Evolutionary conservation across 2,329 filamentous ascomycete genomes (phyloP).

Genomic region (Verticillium longisporum): DNA sequence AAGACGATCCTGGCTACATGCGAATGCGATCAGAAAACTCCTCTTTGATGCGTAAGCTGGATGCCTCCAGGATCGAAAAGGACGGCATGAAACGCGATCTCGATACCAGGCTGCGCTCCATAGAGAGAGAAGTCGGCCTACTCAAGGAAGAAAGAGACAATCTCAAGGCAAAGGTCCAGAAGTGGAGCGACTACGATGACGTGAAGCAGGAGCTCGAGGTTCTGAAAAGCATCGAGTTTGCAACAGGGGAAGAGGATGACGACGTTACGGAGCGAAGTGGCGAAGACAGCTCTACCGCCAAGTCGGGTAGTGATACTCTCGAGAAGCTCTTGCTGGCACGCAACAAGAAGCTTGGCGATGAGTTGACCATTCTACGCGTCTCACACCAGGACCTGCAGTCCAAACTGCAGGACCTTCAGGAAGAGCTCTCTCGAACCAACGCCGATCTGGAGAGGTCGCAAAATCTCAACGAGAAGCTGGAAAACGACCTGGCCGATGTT

Average conservation of each 20-base stretch:
- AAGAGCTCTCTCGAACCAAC: constrained; percentile 76
- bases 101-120: constrained; percentile 66
- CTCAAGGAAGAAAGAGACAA: constrained; percentile 75
- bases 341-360: constrained; percentile 94
- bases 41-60: constrained; percentile 80
- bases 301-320: constrained; percentile 68
- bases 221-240: constrained; percentile 95
- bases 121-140: constrained; percentile 71
- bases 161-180: constrained; percentile 74
- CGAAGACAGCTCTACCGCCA: constrained; percentile 43
- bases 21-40: constrained; percentile 90
- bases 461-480: constrained; percentile 78
- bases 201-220: constrained; percentile 95
- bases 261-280: constrained; percentile 27
- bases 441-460: constrained; percentile 80
- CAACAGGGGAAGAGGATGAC: constrained; percentile 75
- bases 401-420: constrained; percentile 71
- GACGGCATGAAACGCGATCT: constrained; percentile 72
- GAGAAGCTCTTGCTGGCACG: constrained; percentile 86
- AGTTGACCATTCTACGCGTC: constrained; percentile 85
- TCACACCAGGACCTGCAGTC: constrained; percentile 88
- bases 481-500: constrained; percentile 82
- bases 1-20: constrained; percentile 86
- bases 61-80: constrained; percentile 75
- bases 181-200: constrained; percentile 91